Base-by-base conservation (phyloP, 805 yeast genomes). In the Priceomyces fermenticarens region DNA sequence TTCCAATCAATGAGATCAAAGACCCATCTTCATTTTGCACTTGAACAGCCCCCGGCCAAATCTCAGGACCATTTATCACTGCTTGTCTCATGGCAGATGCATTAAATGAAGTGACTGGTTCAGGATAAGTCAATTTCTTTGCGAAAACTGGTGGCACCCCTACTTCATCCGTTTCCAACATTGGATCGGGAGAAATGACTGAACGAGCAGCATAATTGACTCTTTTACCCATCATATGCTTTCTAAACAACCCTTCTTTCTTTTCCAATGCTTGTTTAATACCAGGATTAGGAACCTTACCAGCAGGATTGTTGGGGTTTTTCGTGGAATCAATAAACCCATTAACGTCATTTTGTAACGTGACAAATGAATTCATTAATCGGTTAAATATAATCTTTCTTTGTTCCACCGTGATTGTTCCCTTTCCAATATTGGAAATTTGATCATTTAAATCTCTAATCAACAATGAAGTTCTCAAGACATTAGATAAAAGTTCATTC, bases 211-310 rank as follows among this genome's bases (percentile, higher is more conserved):
- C 97, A 58, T 88, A 91, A 64, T 93, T 95, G 45, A 93, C 99
- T 74, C 99, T 89, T 75, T 93, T 93, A 62, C 99, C 99, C 99
- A 93, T 93, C 99, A 93, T 93, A 60, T 93, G 96, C 63, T 91
- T 93, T 73, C 99, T 81, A 75, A 93, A 93, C 49, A 91, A 74
- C 62, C 99, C 99, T 68, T 93, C 99, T 63, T 93, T 93, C 81
- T 93, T 91, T 67, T 93, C 99, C 58, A 93, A 74, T 9, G 96
- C 95, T 73, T 93, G 99, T 63, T 93, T 93, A 56, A 93, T 81
- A 72, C 99, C 99, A 2, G 99, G 99, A 30, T 80, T 77, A 17
- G 97, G 90, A 37, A 78, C 66, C 47, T 82, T 79, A 10, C 85
- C 81, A 16, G 82, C 82, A 35, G 73, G 75, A 10, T 78, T 74